A percentile compares a stretch with the other conserved stretches of the same genome.
These are phyloP conservation scores for Rhododendron vialii DNA, from an alignment of 148 eudicot genomes.

Conservation along the genomic window DNA sequence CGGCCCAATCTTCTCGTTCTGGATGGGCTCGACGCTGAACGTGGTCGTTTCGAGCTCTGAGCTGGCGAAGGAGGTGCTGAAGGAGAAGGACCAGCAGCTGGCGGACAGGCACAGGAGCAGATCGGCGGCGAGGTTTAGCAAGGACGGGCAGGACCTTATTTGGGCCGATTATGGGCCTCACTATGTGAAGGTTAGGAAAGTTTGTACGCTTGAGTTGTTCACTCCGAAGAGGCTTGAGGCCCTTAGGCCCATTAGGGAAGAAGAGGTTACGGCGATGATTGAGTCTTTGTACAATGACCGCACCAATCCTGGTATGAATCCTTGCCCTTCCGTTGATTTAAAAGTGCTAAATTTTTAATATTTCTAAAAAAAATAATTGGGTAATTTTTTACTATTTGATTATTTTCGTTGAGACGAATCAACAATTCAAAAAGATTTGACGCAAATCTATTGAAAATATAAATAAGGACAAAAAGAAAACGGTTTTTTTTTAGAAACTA, in stretches of 20 bases:
- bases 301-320: conserved; percentile 40
- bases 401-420: too few species aligned
- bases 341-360: too few species aligned
- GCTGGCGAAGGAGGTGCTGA: conserved; percentile 64
- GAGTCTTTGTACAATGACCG: conserved; percentile 52
- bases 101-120: conserved; percentile 66
- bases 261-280: conserved; percentile 92
- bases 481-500: too few species aligned
- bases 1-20: conserved; percentile 70
- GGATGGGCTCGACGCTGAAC: conserved; percentile 61
- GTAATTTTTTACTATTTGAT: too few species aligned
- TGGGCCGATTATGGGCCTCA: conserved; percentile 97
- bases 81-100: conserved; percentile 67
- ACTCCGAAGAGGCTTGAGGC: conserved; percentile 69
- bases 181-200: conserved; percentile 80
- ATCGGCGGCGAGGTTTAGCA: conserved; percentile 50
- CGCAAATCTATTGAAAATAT: too few species aligned
- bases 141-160: conserved; percentile 64
- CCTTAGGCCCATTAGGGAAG: conserved; percentile 76
- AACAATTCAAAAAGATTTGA: too few species aligned
- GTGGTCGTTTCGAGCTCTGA: conserved; percentile 60
- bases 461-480: too few species aligned
- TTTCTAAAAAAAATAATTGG: too few species aligned
- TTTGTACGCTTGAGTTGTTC: conserved; percentile 71
- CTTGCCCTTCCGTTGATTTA: too few species aligned